Conservation (phyloP, 176 grass and related monocot genomes). For the Zea luxurians region DNA sequence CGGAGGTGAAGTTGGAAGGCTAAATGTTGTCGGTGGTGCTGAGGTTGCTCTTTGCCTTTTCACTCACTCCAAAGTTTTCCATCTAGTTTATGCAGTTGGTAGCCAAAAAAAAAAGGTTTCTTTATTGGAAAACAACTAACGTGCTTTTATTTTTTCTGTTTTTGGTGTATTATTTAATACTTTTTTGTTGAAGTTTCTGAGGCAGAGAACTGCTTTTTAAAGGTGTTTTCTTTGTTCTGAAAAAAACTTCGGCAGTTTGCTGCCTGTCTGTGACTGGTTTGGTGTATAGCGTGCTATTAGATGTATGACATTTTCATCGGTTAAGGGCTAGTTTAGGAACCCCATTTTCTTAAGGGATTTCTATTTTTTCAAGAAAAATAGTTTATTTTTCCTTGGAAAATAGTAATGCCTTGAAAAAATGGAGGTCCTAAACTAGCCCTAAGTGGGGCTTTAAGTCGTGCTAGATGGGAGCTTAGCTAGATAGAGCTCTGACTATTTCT, state of each 20-base stretch:
- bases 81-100: slow-evolving; percentile 16
- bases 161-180: not conserved
- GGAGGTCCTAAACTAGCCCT: too few species aligned
- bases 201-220: slow-evolving; percentile 1
- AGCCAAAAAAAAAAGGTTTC: not conserved
- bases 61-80: slow-evolving; percentile 4
- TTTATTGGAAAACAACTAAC: not conserved
- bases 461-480: slow-evolving; percentile 9
- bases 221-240: not conserved
- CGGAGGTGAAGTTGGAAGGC: slow-evolving; percentile 85
- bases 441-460: not conserved
- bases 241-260: slow-evolving; percentile 1
- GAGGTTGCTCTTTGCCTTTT: slow-evolving; percentile 59
- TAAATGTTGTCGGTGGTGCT: slow-evolving; percentile 74
- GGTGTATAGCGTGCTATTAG: not conserved
- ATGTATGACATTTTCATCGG: slow-evolving; percentile 9
- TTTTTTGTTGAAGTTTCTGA: slow-evolving; percentile 1
- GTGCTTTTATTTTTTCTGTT: not conserved
- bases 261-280: slow-evolving; percentile 2
- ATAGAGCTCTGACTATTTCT: not conserved
- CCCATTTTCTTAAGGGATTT: too few species aligned
- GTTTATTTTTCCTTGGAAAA: too few species aligned
- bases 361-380: too few species aligned
- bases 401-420: too few species aligned
- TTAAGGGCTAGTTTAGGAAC: not conserved